Base-by-base conservation (phyloP, 2,329 filamentous ascomycete genomes). In the Colletotrichum sp. region DNA sequence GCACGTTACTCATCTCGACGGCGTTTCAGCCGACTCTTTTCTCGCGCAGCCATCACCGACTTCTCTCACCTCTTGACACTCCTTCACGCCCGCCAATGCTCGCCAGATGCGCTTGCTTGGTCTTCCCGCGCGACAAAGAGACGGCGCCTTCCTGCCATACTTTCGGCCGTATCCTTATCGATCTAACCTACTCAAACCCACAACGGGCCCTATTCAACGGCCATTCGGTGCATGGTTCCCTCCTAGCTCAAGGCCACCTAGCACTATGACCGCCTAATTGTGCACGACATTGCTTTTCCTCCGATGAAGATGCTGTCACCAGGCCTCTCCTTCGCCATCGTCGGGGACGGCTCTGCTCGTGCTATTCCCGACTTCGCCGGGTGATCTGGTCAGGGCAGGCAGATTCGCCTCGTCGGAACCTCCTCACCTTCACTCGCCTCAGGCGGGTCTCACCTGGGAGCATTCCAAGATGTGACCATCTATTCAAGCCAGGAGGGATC, bases 131-230 rank as follows among this genome's bases (percentile, higher is more conserved):
- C 27, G 63, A 73, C 68, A 73, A 73, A 73, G 71, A 62, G 68
- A 73, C 71, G 71, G 71, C 71, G 68, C 62, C 71, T 62, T 73
- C 62, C 68, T 71, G 62, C 34, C 68, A 73, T 43, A 36, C 64
- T 73, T 43, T 66, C 71, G 71, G 71, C 71, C 71, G 71, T 73
- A 73, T 73, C 55, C 68, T 71, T 58, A 71, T 33, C 34, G 57
- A 58, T 27, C 71, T 71, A 73, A 65, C 55, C 15, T 34, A 43
- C 33, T 63, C 27, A 57, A 36, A 33, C 57, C 55, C 68, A 47
- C 47, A 73, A 73, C 62, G 71, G 68, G 71, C 57, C 71, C 55
- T 73, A 57, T 47, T 51, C 71, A 73, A 73, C 71, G 71, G 68
- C 68, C 55, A 62, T 47, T 66, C 38, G 33, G 63, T 66, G 43